phyloP scores from a whole-genome alignment of 73 alveolate genomes.

The Tetrahymena malaccensis region DNA sequence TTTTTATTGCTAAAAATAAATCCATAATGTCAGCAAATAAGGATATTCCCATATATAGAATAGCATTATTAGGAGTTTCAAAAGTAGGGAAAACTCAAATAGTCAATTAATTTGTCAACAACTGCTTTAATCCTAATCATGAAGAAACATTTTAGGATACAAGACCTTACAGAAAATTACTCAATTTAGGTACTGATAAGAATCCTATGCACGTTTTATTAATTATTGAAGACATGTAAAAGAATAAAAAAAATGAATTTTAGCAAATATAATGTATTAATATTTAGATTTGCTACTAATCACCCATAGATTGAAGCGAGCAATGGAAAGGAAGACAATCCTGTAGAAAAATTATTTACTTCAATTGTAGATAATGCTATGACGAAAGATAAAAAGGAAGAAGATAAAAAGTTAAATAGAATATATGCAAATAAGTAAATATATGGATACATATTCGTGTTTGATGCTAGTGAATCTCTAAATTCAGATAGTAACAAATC shows the following conservation, averaged over 20 bases:
- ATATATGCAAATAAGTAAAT: neutral
- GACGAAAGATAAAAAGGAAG: neutral
- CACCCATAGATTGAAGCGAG: neutral
- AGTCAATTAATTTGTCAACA: neutral
- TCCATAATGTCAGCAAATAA: neutral
- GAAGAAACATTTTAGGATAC: neutral
- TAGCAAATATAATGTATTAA: neutral
- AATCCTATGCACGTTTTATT: neutral
- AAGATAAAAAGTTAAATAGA: neutral
- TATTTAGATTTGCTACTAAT: neutral
- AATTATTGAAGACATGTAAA: neutral
- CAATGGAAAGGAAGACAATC: neutral
- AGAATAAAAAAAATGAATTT: neutral
- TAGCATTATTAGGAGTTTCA: neutral
- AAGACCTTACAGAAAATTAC: neutral
- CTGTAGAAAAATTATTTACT: neutral
- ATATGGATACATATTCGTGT: neutral
- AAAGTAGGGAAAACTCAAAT: neutral
- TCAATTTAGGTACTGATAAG: neutral
- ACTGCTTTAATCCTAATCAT: neutral
- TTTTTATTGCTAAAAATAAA: neutral
- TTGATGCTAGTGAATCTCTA: neutral
- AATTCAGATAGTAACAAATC: neutral
- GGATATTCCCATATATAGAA: neutral
- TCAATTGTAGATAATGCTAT: neutral